These are phyloP conservation scores for Talaromyces stipitatus DNA, from an alignment of 495 filamentous ascomycete genomes.

Conservation along the genomic window DNA sequence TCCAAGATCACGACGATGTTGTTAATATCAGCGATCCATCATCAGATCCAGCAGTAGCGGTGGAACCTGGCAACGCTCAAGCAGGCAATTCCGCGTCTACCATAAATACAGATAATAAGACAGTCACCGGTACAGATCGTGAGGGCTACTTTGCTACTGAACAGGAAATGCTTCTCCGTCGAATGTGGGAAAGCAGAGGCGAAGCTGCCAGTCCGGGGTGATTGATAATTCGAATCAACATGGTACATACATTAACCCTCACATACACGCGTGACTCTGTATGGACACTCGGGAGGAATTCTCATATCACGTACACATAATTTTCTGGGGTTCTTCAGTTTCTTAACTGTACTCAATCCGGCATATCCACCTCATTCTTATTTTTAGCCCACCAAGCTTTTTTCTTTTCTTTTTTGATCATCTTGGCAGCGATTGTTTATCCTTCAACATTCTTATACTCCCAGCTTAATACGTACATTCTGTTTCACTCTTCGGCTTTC, in stretches of 20 bases:
- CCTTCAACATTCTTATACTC: not conserved
- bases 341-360: not conserved
- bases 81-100: not conserved
- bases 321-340: no score
- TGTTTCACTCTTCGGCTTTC: not conserved
- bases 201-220: conserved; percentile 33
- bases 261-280: not conserved
- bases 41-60: not conserved
- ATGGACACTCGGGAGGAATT: no score
- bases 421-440: not conserved
- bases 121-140: conserved; percentile 16
- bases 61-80: conserved; percentile 10
- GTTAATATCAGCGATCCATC: conserved; percentile 20
- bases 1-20: conserved; percentile 21
- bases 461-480: not conserved
- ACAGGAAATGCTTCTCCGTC: conserved; percentile 36
- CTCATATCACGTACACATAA: no score
- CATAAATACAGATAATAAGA: conserved; percentile 9
- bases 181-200: conserved; percentile 39
- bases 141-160: conserved; percentile 20
- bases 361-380: not conserved
- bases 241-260: not conserved
- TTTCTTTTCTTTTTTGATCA: no score
- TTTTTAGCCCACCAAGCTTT: not conserved
- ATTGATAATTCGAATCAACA: not conserved